Base-by-base conservation (phyloP, 352 stramenopile genomes). In the Globisporangium spinosum region DNA sequence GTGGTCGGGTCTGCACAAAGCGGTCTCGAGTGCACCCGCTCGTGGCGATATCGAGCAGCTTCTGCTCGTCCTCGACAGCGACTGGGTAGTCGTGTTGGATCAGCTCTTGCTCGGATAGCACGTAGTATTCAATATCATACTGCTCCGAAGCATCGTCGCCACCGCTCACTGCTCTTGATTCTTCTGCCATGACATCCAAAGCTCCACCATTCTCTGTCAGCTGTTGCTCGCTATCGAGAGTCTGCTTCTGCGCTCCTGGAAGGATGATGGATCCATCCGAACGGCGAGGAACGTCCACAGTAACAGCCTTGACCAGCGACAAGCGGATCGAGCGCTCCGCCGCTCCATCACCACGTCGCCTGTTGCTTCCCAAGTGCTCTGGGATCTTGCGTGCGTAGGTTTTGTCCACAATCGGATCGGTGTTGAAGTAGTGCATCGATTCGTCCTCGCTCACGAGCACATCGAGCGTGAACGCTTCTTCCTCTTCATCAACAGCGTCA, bases 351-450 rank as follows among this genome's bases (percentile, higher is more conserved):
- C 74, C 70, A 1, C 77, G 77, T 22, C 76, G 75, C 20, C 72
- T 73, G 12, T 78, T 78, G 47, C 78, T 85, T 32, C 73, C 72
- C 45, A 92, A 77, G 61, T 92, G 86, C 45, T 92, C 84, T 1
- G 84, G 82, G 1, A 74, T 74, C 43, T 88, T 78, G 32, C 77
- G 82, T 10, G 82, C 82, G 43, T 94, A 94, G 9, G 74, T 82
- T 53, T 82, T 69, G 60, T 94, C 86, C 9, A 81, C 87, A 45
- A 85, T 57, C 0, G 81, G 49, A 62, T 93, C 85, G 1, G 88
- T 94, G 51, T 69, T 77, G 63, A 95, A 94, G 60, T 91, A 82
- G 61, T 91, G 86, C 82, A 94, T 89, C 27, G 71, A 83, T 5
- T 67, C 69, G 58, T 94, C 85, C 71, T 94, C 80, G 34, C 77